Conservation (phyloP, 768 basidiomycete species). For the Rubroboletus pulcherrimus region DNA sequence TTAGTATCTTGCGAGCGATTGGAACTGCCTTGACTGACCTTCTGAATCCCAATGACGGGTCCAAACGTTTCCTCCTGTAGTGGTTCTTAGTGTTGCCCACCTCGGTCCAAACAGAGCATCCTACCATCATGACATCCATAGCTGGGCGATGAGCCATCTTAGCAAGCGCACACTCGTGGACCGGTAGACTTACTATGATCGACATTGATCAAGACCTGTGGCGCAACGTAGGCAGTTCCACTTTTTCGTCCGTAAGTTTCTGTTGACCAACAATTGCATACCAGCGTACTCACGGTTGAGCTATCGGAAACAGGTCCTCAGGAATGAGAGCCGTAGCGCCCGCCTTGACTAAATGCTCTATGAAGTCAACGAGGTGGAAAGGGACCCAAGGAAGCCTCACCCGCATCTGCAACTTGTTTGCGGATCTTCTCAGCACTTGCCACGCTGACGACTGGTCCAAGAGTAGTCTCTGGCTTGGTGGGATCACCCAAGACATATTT, state of each 20-base stretch:
- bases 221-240: conserved; percentile 83
- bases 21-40: conserved; percentile 42
- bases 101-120: neutral
- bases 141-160: conserved; percentile 36
- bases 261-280: neutral
- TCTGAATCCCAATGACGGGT: conserved; percentile 89
- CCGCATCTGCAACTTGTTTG: conserved; percentile 82
- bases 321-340: conserved; percentile 79
- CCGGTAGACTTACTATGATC: conserved; percentile 63
- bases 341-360: conserved; percentile 47
- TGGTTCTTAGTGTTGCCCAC: neutral
- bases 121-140: conserved; percentile 91
- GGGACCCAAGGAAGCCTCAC: conserved; percentile 37
- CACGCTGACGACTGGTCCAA: conserved; percentile 91
- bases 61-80: conserved; percentile 85
- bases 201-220: conserved; percentile 87
- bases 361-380: neutral
- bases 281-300: conserved; percentile 53
- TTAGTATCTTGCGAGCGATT: neutral
- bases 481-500: conserved; percentile 87
- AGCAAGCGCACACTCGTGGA: conserved; percentile 1
- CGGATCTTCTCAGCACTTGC: conserved; percentile 82
- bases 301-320: conserved; percentile 60
- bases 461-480: conserved; percentile 61
- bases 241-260: conserved; percentile 33